Base-by-base conservation (phyloP, 352 stramenopile genomes). In the Globisporangium paroecandrum region DNA sequence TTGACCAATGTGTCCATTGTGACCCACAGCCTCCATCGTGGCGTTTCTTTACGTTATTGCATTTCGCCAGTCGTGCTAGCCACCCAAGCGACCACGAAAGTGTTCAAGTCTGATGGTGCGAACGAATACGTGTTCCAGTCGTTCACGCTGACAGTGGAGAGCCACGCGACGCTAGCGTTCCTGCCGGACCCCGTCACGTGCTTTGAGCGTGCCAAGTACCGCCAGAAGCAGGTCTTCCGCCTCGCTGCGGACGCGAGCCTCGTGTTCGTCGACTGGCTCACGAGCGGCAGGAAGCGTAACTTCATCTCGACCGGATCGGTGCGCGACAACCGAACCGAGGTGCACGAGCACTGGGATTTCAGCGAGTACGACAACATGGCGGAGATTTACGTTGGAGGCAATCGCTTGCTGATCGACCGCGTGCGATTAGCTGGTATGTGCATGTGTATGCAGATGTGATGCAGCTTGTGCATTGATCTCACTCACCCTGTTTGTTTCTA, bases 81-180 rank as follows among this genome's bases (percentile, higher is more conserved):
- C 25, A 96, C 86, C 8, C 88, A 96, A 58, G 85, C 88, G 24
- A 94, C 88, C 3, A 96, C 88, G n/a, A 96, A 96, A 63, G 86
- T 96, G 55, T 96, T 93, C 75, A 94, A 94, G 68, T 73, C 81
- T 13, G 75, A 83, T 32, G 70, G 72, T 18, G 70, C 80, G 12
- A 67, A 65, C 20, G 68, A 83, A 27, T 70, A 78, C 58, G 84
- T 89, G 24, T 74, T 66, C 7, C 88, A 96, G 74, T 76, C 64
- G 5, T 83, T 93, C 36, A 62, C 68, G 8, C 74, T 94, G 41
- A 69, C 73, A 9, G 72, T 94, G 8, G 82, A 60, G 29, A 71
- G 32, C 36, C 69, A 77, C 47, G 86, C 85, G n/a, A 90, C 82
- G 41, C 68, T 95, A 41, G 83, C 81, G 18, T 85, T 94, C 70